Evolutionary conservation across 306 rosid species (phyloP), one percentile per base, ranked within the genome.

Genomic region (Psophocarpus tetragonolobus): DNA sequence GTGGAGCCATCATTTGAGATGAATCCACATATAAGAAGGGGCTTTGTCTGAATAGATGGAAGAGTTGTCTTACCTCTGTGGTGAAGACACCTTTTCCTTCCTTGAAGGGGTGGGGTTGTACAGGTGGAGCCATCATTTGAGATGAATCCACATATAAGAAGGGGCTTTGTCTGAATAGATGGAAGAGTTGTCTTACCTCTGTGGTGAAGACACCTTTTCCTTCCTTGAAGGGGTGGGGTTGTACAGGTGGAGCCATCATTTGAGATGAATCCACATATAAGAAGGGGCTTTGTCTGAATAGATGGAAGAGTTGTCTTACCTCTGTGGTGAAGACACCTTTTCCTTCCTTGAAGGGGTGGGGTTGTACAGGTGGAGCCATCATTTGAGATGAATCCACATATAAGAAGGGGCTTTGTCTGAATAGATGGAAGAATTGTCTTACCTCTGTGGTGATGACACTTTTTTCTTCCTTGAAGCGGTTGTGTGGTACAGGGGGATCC

Each of bases 361-460:
- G 50, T 86, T 41, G 71, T 81, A 75, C 97, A 93, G 71, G 88
- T 79, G 20, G 92, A 84, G 68, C 92, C 92, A 87, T 90, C 91
- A 44, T 60, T 18, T 82, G 84, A 81, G 74, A 85, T 62, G 82
- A 90, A 75, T 75, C 96, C 97, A 82, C 98, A 91, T 29, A 64
- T 86, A 58, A n/a, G n/a, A n/a, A n/a, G n/a, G n/a, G n/a, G n/a
- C 64, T 81, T 41, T 35, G n/a, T 57, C 27, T 73, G 74, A 57
- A 56, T 24, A 23, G 32, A 35, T 57, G 78, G 20, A 10, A 54
- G 29, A 11, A 87, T 83, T 84, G 89, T 87, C 81, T 10, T 82
- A 51, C 97, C 97, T 86, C 91, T 90, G 66, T 93, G 97, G n/a
- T 86, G 88, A 65, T 33, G 73, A 56, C 98, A 93, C 61, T 96